phyloP scores from a whole-genome alignment of 805 yeast genomes.

The Candida manassasensis region DNA sequence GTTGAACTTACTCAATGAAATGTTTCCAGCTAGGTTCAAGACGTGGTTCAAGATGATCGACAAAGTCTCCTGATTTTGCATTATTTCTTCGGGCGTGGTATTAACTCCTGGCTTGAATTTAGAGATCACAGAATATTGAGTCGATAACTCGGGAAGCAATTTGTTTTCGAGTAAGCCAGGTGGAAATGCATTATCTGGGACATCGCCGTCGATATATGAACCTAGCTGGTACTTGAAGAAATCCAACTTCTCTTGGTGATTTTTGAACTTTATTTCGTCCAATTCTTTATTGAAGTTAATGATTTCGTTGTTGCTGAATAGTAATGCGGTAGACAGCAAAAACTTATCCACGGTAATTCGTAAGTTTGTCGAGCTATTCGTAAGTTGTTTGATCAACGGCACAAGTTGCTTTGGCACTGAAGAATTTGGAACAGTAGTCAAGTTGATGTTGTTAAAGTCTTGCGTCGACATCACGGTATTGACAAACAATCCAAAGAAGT shows the following conservation, averaged over 20 bases:
- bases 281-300: slow-evolving; percentile 50
- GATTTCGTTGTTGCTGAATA: slow-evolving; percentile 39
- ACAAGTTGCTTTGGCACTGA: slow-evolving; percentile 6
- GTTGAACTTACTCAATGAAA: slow-evolving; percentile 31
- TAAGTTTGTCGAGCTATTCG: slow-evolving; percentile 31
- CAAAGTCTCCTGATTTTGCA: slow-evolving; percentile 33
- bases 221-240: slow-evolving; percentile 32
- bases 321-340: slow-evolving; percentile 18
- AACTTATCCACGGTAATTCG: slow-evolving; percentile 28
- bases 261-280: slow-evolving; percentile 51
- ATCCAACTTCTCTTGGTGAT: slow-evolving; percentile 48
- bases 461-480: slow-evolving; percentile 31
- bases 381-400: slow-evolving; percentile 23
- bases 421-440: slow-evolving; percentile 6
- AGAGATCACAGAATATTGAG: slow-evolving; percentile 34
- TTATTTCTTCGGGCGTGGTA: slow-evolving; percentile 25
- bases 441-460: slow-evolving; percentile 5
- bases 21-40: slow-evolving; percentile 29
- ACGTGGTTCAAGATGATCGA: slow-evolving; percentile 38
- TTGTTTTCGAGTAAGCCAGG: slow-evolving; percentile 52
- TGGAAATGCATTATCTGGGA: slow-evolving; percentile 28
- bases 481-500: slow-evolving; percentile 55
- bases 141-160: slow-evolving; percentile 66
- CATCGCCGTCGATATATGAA: slow-evolving; percentile 15
- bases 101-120: slow-evolving; percentile 19